Base-by-base conservation (phyloP, 257 asterid genomes). In the Scutellaria baicalensis region DNA sequence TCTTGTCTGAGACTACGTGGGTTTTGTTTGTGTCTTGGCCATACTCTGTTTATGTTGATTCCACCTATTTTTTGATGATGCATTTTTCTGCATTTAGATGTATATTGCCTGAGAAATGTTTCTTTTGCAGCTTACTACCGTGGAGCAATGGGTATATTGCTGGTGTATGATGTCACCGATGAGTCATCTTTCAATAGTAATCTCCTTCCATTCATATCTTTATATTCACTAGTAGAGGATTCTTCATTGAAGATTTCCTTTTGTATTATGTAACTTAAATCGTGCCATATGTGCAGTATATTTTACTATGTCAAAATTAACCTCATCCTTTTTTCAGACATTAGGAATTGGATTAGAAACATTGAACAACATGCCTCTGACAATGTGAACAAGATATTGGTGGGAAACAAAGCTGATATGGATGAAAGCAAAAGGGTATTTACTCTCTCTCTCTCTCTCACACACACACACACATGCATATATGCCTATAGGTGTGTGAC, bases 321-420 rank as follows among this genome's bases (percentile, higher is more conserved):
- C 68, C 64, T 58, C 35, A 64, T 43, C 21, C 21, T 75, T 45
- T 54, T 68, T 44, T 66, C 80, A 89, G 93, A 90, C 80, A 86
- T 90, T 59, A 76, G 92, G 81, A 90, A 86, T 77, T 90, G 97
- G 95, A 86, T 90, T 61, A 84, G 88, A 64, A 90, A 90, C 82
- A 86, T 88, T 36, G 93, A 90, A 72, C 92, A 88, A 31, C 93
- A 90, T 78, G 89, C 93, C 52, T 88, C 96, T 13, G 95, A 83
- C 73, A 88, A 84, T 68, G 95, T 88, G 71, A 86, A 91, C 82
- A 90, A 88, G 83, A 70, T 90, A 69, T 73, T 90, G 74, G 89
- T 88, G 35, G 93, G 95, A 35, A 90, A 90, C 86, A 90, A 90
- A 83, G 97, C 96, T 77, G 95, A 90, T 67, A 87, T 88, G 96